Evolutionary conservation across 805 yeast species (phyloP), one percentile per base, ranked within the genome.

Genomic region (Spathaspora boniae): DNA sequence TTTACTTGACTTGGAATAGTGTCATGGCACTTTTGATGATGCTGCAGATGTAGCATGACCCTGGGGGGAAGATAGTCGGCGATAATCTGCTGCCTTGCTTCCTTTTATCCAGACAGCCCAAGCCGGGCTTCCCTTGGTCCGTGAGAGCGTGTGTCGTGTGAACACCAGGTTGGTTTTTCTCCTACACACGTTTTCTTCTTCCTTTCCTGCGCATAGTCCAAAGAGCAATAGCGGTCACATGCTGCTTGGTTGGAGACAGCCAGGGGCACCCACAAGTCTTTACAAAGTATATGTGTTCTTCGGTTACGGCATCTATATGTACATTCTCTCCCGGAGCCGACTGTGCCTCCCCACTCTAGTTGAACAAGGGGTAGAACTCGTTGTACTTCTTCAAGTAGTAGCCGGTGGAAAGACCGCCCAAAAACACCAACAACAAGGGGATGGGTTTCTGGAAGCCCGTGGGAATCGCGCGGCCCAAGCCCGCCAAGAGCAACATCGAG

Each of bases 381-480:
- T 74, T 70, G 66, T 84, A 86, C 66, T 86, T 86, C 55, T 72
- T 74, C 34, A 70, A 75, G 56, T 87, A 89, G 65, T 86, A 88
- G 9, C 67, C 68, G 20, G 86, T 62, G 6, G 86, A 74, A 11
- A 75, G 41, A 3, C 74, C 60, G 20, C 96, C 96, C 39, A 86
- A 54, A 11, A 68, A 64, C 9, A 81, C 63, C 44, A 89, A 68
- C 12, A 68, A 54, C 33, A 85, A 51, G 3, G 97, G 97, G 38
- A 89, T 75, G 0, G 95, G 91, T 53, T 84, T 84, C 43, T 66
- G 68, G 58, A 81, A 78, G 4, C 61, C 53, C 6, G 78, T 68
- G 23, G 78, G 76, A 36, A 76, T 42, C 6, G 86, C 78, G 52
- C 97, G 74, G 22, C 78, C 74, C n/a, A 82, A 46, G 19, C 94